Base-by-base conservation (phyloP, 768 basidiomycete species). In the Serpula lacrymans region DNA sequence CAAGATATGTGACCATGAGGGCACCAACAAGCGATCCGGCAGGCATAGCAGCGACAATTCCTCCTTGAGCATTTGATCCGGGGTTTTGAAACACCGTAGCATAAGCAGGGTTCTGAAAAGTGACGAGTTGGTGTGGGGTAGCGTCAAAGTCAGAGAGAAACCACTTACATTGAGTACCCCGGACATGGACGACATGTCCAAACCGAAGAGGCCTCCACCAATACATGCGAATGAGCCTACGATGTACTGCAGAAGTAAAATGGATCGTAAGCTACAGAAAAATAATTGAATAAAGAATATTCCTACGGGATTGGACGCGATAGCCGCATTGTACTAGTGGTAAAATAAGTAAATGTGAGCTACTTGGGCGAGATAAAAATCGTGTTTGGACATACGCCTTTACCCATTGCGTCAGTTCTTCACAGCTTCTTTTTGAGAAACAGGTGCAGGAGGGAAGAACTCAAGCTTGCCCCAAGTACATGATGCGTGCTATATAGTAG, bases 151-250 rank as follows among this genome's bases (percentile, higher is more conserved):
- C 8, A 17, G 6, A 13, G 20, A 16, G 17, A 22, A 14, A 42
- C 20, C 21, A 55, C 66, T 45, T 49, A 79, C 77, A 40, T 58
- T 82, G 49, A 87, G 62, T 37, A 87, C 82, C 6, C 80, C 84
- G 37, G 84, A 83, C 84, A 87, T 87, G 55, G 83, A 87, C 52
- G 84, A 83, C 54, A 88, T 85, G 69, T 88, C 85, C 67, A 88
- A 58, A 58, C 85, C 85, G 55, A 87, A 88, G 26, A 88, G 74
- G 35, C 82, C 82, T 49, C 84, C 84, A 26, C 85, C 84, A 47
- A 88, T 86, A 58, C 85, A 88, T 60, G 85, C 84, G 62, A 88
- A 88, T 13, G 82, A 78, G 22, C 85, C 85, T 41, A 87, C 85
- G 42, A 86, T 60, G 58, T 86, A 86, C 84, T 86, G 46, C n/a